These are phyloP conservation scores for Zizania latifolia DNA, from an alignment of 176 grass and related monocot species.

Conservation along the genomic window DNA sequence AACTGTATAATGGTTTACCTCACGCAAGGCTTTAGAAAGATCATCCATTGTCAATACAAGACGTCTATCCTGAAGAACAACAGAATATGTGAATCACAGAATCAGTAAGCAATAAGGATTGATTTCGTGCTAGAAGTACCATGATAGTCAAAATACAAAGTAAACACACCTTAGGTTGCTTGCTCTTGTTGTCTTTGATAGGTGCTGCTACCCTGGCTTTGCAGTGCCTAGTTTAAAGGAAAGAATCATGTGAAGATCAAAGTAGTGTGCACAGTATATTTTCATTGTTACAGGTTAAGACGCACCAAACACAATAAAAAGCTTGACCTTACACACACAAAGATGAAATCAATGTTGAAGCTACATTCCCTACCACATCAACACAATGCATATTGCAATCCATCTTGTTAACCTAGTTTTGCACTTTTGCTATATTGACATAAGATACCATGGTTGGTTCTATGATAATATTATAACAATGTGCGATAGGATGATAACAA, in stretches of 20 bases:
- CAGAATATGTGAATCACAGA: neutral
- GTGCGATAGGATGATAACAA: neutral
- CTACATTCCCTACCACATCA: neutral
- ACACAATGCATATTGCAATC: neutral
- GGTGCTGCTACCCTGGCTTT: constrained; percentile 88
- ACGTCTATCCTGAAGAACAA: constrained; percentile 72
- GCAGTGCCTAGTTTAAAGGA: constrained; percentile 60
- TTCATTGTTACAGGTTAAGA: neutral
- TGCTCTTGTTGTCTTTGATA: constrained; percentile 99
- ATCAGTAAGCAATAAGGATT: constrained; percentile 14
- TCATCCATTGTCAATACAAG: constrained; percentile 95
- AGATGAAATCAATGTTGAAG: neutral
- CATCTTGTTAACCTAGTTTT: neutral
- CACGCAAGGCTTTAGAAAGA: constrained; percentile 87
- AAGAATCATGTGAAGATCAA: constrained; percentile 21
- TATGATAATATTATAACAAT: neutral
- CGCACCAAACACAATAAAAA: neutral
- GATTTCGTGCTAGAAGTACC: neutral
- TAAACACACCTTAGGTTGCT: constrained; percentile 78
- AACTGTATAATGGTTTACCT: constrained; percentile 46
- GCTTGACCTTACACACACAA: neutral
- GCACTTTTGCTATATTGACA: neutral
- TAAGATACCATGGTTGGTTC: neutral
- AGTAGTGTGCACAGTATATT: neutral
- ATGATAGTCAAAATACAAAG: neutral